A percentile compares a stretch with the other conserved stretches of the same genome.
These are phyloP conservation scores for Botrytis aclada DNA, from an alignment of 2,329 filamentous ascomycete genomes.

Conservation along the genomic window DNA sequence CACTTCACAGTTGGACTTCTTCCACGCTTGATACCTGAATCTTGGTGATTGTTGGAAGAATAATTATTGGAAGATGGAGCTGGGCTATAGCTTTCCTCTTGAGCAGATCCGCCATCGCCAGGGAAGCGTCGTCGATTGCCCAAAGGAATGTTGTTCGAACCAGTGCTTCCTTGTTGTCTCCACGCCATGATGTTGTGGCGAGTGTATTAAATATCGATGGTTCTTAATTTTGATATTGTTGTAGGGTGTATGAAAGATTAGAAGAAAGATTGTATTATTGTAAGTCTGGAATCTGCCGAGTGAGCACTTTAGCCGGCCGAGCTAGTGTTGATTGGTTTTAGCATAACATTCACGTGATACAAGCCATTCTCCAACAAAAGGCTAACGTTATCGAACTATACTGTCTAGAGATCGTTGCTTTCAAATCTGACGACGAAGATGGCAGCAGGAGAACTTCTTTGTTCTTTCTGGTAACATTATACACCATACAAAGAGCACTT, in stretches of 20 bases:
- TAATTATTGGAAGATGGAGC: constrained; percentile 25
- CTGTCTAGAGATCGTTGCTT: background rate
- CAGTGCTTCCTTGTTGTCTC: constrained; percentile 82
- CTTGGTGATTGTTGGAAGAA: constrained; percentile 26
- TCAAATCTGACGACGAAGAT: background rate
- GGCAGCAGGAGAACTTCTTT: background rate
- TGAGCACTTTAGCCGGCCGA: background rate
- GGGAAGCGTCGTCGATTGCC: constrained; percentile 80
- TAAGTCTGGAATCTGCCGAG: constrained; percentile 5
- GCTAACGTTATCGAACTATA: background rate
- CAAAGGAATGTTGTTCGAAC: constrained; percentile 96
- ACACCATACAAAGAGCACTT: background rate
- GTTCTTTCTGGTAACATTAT: too few species aligned
- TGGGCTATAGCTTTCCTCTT: constrained; percentile 34
- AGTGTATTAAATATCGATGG: background rate
- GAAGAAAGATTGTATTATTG: background rate
- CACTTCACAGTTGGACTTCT: constrained; percentile 78
- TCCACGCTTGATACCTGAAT: constrained; percentile 68
- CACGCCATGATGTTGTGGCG: constrained; percentile 54
- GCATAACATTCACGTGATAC: accelerated
- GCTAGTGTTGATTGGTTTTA: background rate
- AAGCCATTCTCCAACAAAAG: accelerated
- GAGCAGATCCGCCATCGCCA: constrained; percentile 49
- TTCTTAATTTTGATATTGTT: background rate
- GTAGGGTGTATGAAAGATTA: background rate